A percentile compares a stretch with the other conserved stretches of the same genome.
These are phyloP conservation scores for Talaromyces sp. DNA, from an alignment of 2,329 filamentous ascomycete genomes.

Conservation along the genomic window DNA sequence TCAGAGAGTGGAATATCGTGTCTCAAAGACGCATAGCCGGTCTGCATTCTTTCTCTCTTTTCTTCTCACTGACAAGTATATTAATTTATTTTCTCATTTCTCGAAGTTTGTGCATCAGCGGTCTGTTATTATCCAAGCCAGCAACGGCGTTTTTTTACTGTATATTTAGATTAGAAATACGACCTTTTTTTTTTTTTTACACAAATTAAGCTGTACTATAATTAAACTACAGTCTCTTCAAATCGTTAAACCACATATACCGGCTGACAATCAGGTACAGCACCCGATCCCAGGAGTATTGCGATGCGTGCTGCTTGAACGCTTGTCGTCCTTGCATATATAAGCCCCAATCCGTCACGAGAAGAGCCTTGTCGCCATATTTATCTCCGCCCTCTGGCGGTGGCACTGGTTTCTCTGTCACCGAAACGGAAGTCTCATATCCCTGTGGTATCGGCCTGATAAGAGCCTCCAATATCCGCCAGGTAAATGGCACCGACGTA, in stretches of 20 bases:
- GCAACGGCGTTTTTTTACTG: neutral
- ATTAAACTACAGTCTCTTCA: slow-evolving; percentile 16
- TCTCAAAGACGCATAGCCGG: neutral
- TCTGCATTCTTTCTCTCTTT: neutral
- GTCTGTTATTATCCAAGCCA: neutral
- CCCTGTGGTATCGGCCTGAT: slow-evolving; percentile 12
- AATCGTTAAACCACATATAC: slow-evolving; percentile 43
- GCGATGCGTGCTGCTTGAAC: slow-evolving; percentile 38
- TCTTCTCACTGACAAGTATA: neutral
- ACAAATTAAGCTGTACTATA: neutral
- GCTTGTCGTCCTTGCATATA: slow-evolving; percentile 38
- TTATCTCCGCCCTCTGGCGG: slow-evolving; percentile 5
- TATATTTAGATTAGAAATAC: neutral
- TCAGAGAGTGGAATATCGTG: neutral
- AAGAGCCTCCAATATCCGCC: slow-evolving; percentile 23
- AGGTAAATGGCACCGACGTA: slow-evolving; percentile 37
- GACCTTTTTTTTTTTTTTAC: neutral
- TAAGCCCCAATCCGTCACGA: slow-evolving; percentile 37
- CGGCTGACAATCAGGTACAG: slow-evolving; percentile 42
- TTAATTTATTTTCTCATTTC: neutral
- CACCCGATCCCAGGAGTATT: slow-evolving; percentile 43
- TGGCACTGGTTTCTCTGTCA: neutral
- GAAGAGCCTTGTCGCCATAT: slow-evolving; percentile 30
- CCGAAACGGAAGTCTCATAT: neutral
- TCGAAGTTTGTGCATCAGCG: neutral